Conservation (phyloP, 1,284 basidiomycete genomes). For the Wallemia mellicola region DNA sequence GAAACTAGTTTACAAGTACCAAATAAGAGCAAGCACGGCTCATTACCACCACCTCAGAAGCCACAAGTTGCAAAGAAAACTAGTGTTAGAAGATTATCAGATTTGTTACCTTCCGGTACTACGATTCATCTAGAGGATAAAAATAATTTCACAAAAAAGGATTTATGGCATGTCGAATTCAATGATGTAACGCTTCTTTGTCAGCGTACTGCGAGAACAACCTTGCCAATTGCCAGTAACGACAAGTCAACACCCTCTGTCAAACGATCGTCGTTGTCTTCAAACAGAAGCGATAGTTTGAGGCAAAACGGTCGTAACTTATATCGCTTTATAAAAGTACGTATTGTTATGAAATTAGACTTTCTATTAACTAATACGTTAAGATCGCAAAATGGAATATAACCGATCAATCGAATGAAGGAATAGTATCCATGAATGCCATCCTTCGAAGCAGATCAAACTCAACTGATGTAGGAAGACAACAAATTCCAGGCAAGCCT, state of each 20-base stretch:
- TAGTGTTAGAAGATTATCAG: conserved; percentile 10
- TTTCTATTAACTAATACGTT: neutral
- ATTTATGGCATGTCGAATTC: conserved; percentile 79
- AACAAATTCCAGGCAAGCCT: too few species aligned
- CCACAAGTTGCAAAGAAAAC: conserved; percentile 10
- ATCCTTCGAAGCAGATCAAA: neutral
- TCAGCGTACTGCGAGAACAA: conserved; percentile 64
- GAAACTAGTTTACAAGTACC: conserved; percentile 20
- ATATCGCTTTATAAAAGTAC: conserved; percentile 57
- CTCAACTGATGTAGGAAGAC: neutral
- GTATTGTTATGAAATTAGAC: conserved; percentile 5
- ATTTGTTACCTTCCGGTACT: conserved; percentile 5
- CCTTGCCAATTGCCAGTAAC: conserved; percentile 47
- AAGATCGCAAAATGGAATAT: neutral
- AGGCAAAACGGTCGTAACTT: too few species aligned
- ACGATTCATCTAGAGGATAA: conserved; percentile 9
- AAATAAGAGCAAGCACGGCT: too few species aligned
- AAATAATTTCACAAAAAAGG: conserved; percentile 22
- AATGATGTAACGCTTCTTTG: conserved; percentile 83
- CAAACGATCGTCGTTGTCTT: conserved; percentile 35
- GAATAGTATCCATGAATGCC: neutral
- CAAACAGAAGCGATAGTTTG: too few species aligned
- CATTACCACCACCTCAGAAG: conserved; percentile 1
- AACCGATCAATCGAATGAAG: neutral
- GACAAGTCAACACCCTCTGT: conserved; percentile 44